Base-by-base conservation (phyloP, 2,329 filamentous ascomycete genomes). In the Trichophyton verrucosum region DNA sequence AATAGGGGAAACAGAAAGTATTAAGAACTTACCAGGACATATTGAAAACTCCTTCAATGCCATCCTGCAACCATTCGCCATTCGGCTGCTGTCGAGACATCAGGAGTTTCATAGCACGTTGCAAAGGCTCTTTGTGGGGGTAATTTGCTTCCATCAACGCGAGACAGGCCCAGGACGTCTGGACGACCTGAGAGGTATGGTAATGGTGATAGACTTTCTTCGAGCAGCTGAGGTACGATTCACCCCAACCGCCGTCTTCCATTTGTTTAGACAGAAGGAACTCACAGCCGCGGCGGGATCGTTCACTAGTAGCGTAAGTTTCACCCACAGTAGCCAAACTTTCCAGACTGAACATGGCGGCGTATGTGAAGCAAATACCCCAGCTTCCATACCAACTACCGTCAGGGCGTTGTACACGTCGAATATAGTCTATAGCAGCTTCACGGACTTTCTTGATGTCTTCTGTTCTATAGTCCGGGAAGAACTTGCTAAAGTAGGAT, bases 301-400 rank as follows among this genome's bases (percentile, higher is more conserved):
- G 78, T 3, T 82, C 77, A 67, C 87, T 91, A 64, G 85, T 95
- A 36, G 77, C 76, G 66, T 94, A 95, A 2, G 81, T 88, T 75
- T 97, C 91, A 4, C 91, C 91, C 3, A 90, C 84, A 55, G 85
- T 87, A 4, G 84, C 82, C 66, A 99, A 79, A 64, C 88, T 90
- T 72, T 97, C 92, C 0, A 97, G 80, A 0, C 91, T 91, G 75
- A 99, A 99, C 91, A 97, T 95, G 65, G 85, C 88, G 0, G 91
- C 94, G 71, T 99, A 99, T 0, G 91, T 96, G 74, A 95, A 99
- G 76, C 94, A 99, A 68, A 99, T 95, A 59, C 89, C 94, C 94
- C 94, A 99, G 70, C 85, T 91, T 53, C 94, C 94, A 71, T 99
- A 97, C 94, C 94, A 99, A 63, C 87, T 88, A n/a, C 94, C 94